These are phyloP conservation scores for Plantago elongata DNA, from an alignment of 257 asterid genomes.

Conservation along the genomic window DNA sequence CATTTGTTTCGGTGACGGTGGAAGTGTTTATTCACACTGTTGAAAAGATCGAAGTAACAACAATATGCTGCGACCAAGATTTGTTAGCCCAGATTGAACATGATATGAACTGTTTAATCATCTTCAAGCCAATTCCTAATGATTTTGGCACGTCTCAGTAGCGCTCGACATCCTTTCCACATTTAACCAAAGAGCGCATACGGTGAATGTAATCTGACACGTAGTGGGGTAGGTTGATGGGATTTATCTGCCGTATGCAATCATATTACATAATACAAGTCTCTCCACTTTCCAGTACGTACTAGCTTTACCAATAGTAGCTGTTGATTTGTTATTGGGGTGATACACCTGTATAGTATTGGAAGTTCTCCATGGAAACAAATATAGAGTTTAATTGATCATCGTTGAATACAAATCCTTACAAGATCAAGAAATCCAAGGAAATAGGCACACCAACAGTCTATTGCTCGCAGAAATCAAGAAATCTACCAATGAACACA, in stretches of 20 bases:
- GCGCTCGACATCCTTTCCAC: slow-evolving; percentile 17
- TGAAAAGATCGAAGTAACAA: slow-evolving; percentile 21
- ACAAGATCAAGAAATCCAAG: no score
- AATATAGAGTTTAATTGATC: no score
- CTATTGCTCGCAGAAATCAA: no score
- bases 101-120: slow-evolving; percentile 23
- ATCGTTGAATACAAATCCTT: no score
- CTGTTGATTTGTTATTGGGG: no score
- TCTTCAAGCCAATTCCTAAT: slow-evolving; percentile 26
- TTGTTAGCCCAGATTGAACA: slow-evolving; percentile 31
- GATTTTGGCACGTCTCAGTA: slow-evolving; percentile 22
- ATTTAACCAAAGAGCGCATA: slow-evolving; percentile 24
- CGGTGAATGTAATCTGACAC: slow-evolving; percentile 29
- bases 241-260: slow-evolving; percentile 16
- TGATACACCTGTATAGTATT: no score
- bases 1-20: slow-evolving; percentile 22
- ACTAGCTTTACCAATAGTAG: no score
- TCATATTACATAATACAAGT: slow-evolving; percentile 16
- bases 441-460: no score
- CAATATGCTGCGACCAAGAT: slow-evolving; percentile 15
- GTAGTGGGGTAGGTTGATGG: background rate
- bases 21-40: slow-evolving; percentile 20
- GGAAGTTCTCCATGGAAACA: no score
- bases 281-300: no score
- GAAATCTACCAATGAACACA: no score